Base-by-base conservation (phyloP, 345 rosid species). In the Salix udensis region DNA sequence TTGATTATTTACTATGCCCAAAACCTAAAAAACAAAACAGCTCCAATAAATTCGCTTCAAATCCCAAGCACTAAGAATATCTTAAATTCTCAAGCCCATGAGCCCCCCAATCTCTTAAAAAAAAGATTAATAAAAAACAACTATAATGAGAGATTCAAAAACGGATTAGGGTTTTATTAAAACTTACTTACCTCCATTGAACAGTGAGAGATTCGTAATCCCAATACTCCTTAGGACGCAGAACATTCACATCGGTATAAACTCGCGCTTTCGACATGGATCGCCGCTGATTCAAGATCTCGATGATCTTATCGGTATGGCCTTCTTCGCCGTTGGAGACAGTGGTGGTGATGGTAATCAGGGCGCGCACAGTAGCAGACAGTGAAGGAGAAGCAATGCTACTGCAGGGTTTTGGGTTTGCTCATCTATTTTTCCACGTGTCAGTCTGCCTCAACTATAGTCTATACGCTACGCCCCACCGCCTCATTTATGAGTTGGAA, bases 211-310 rank as follows among this genome's bases (percentile, higher is more conserved):
- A 71, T 84, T 87, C 90, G 83, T 87, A 87, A 78, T 87, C 88
- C 90, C 90, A 87, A 23, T 85, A 87, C 69, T 87, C 99, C 86
- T 93, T 93, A 39, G 98, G 92, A 18, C 97, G 91, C 37, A 91
- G 50, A 72, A 92, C 95, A 83, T 96, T 96, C 24, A 96, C 86
- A 46, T 96, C 97, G 13, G 97, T 26, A 83, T 93, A 96, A 62
- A 93, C 97, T 36, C 93, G 88, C 36, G 99, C 86, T 80, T 96
- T 96, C 74, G 97, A 96, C 98, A 96, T 93, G 85, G 74, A 78
- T 70, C 79, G 65, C 71, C 37, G n/a, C 7, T 74, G 83, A 26
- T 52, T 69, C 55, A 85, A 80, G 89, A 87, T 85, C 89, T 84
- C 77, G 68, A 9, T 48, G 44, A 48, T 34, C 40, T 55, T 55